These are phyloP conservation scores for Excoecaria cochinchinensis DNA, from an alignment of 345 rosid species.

Conservation along the genomic window DNA sequence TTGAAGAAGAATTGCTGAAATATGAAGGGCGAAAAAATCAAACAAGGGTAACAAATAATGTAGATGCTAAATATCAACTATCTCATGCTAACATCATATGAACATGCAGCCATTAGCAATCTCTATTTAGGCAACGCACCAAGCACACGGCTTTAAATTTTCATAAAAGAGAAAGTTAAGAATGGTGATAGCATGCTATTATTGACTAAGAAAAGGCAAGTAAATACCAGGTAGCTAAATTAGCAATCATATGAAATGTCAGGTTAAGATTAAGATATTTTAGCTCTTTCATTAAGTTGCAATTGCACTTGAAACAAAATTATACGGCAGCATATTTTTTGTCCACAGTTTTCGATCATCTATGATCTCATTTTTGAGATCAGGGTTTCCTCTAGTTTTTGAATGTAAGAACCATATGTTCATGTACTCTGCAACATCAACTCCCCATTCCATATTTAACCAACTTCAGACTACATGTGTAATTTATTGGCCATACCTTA, in stretches of 20 bases:
- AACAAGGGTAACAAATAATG: not conserved
- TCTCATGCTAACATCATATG: not conserved
- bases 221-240: not conserved
- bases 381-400: not conserved
- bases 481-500: slow-evolving; percentile 47
- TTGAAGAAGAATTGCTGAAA: slow-evolving; percentile 86
- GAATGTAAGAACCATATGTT: not conserved
- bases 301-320: not conserved
- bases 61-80: not conserved
- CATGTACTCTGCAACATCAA: not conserved
- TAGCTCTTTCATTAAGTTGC: not conserved
- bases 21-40: slow-evolving; percentile 7
- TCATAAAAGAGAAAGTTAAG: not conserved
- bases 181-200: not conserved
- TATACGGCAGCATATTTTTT: too few relatives aligned
- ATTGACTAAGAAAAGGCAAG: not conserved
- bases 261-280: not conserved
- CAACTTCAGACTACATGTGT: not conserved
- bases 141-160: not conserved
- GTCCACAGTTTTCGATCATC: not conserved
- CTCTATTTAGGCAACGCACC: not conserved
- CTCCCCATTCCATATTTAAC: not conserved
- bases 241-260: not conserved
- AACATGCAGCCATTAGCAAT: not conserved
- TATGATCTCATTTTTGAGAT: not conserved